phyloP scores from a whole-genome alignment of 352 stramenopile genomes.

The Phytophthora pistaciae region DNA sequence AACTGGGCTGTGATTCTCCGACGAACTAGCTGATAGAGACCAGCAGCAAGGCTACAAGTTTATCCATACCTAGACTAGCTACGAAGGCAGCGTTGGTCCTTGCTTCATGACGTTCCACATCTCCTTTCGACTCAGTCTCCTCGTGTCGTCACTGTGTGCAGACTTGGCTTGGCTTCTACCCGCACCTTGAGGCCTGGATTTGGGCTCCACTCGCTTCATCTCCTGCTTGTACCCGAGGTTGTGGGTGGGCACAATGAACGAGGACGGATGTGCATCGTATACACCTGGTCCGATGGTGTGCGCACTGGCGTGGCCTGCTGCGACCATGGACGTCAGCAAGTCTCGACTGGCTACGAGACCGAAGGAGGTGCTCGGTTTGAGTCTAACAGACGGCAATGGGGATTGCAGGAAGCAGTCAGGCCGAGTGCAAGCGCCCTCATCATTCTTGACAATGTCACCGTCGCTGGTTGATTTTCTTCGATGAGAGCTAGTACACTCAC shows the following conservation, averaged over 20 bases:
- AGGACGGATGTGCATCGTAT: constrained; percentile 39
- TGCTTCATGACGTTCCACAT: constrained; percentile 47
- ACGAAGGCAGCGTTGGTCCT: constrained; percentile 28
- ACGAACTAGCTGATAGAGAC: constrained; percentile 47
- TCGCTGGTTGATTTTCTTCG: constrained; percentile 1
- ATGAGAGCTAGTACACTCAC: neutral
- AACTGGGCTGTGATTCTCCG: constrained; percentile 89
- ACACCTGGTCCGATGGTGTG: constrained; percentile 42
- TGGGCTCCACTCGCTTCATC: constrained; percentile 20
- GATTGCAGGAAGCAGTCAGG: constrained; percentile 13
- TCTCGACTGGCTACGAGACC: constrained; percentile 48
- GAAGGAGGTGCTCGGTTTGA: constrained; percentile 37
- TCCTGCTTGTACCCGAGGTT: constrained; percentile 55
- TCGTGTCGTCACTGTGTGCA: constrained; percentile 8
- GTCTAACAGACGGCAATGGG: neutral
- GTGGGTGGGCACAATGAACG: constrained; percentile 38
- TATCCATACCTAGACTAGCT: constrained; percentile 19
- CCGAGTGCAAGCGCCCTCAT: neutral
- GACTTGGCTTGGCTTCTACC: constrained; percentile 1
- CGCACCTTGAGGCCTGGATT: constrained; percentile 6
- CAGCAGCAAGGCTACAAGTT: constrained; percentile 8
- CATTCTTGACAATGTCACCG: constrained; percentile 1
- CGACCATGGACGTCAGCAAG: constrained; percentile 56
- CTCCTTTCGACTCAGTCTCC: constrained; percentile 25
- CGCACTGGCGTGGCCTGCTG: constrained; percentile 51